A percentile compares a stretch with the other conserved stretches of the same genome.
phyloP scores from a whole-genome alignment of 2,329 filamentous ascomycete species.

The Trichoderma cornu-damae region DNA sequence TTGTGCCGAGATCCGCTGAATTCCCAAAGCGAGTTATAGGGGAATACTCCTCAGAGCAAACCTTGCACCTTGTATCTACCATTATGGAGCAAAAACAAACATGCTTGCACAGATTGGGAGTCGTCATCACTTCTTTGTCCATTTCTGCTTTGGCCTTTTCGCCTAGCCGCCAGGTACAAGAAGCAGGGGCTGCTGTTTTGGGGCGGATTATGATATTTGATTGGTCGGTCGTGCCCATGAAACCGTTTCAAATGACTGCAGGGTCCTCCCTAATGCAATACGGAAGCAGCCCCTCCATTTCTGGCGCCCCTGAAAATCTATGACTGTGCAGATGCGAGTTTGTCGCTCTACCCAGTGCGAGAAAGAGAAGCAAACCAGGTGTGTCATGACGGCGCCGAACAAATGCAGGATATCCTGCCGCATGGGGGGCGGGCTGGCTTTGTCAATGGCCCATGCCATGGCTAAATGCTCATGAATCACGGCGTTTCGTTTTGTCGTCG shows the following conservation, averaged over 20 bases:
- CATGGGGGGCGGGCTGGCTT: not conserved
- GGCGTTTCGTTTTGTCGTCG: conserved; percentile 9
- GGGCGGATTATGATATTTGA: not conserved
- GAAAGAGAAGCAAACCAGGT: not conserved
- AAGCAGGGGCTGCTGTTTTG: conserved; percentile 15
- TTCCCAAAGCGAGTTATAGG: not conserved
- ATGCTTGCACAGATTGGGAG: not conserved
- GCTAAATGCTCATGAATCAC: not conserved
- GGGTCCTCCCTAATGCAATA: conserved; percentile 17
- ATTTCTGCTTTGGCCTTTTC: conserved; percentile 2
- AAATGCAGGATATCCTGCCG: not conserved
- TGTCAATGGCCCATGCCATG: not conserved
- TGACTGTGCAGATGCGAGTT: conserved; percentile 4
- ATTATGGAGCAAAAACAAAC: not conserved
- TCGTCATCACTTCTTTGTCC: not conserved
- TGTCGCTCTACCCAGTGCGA: not conserved
- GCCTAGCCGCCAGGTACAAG: not conserved
- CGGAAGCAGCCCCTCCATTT: conserved; percentile 5
- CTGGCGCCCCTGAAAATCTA: conserved; percentile 13
- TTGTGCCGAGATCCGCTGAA: not conserved
- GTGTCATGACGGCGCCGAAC: not conserved
- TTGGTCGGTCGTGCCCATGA: conserved; percentile 3
- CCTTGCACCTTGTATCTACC: conserved; percentile 2
- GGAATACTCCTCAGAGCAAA: not conserved
- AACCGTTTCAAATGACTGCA: conserved; percentile 18